These are phyloP conservation scores for Colletotrichum sp. DNA, from an alignment of 2,329 filamentous ascomycete genomes.

Conservation along the genomic window DNA sequence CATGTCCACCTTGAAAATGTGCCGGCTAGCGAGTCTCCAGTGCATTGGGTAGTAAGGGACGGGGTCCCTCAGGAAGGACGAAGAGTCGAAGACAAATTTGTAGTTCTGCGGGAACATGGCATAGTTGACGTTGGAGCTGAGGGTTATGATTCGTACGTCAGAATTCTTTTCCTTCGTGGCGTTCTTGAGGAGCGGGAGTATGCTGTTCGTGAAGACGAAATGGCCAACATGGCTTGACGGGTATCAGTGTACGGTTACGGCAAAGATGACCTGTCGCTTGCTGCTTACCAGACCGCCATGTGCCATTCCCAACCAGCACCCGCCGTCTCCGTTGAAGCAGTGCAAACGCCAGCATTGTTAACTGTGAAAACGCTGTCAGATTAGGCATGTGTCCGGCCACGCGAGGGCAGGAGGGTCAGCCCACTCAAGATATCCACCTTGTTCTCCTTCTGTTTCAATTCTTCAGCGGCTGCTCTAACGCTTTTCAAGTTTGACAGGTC, in stretches of 20 bases:
- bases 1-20: slow-evolving; percentile 26
- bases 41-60: slow-evolving; percentile 18
- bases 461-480: slow-evolving; percentile 23
- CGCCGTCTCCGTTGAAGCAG: background rate
- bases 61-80: slow-evolving; percentile 5
- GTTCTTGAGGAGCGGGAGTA: slow-evolving; percentile 30
- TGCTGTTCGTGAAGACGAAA: slow-evolving; percentile 29
- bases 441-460: slow-evolving; percentile 24
- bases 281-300: slow-evolving; percentile 27
- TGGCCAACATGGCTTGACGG: slow-evolving; percentile 28
- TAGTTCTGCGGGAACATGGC: slow-evolving; percentile 24
- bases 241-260: background rate
- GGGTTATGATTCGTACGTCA: slow-evolving; percentile 29
- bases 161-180: slow-evolving; percentile 17
- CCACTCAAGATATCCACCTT: slow-evolving; percentile 31
- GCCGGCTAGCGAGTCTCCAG: slow-evolving; percentile 1
- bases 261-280: background rate
- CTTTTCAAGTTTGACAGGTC: slow-evolving; percentile 27
- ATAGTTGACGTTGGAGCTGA: slow-evolving; percentile 23
- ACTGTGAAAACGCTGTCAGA: slow-evolving; percentile 13
- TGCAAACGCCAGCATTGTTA: slow-evolving; percentile 27
- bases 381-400: background rate
- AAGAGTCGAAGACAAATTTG: slow-evolving; percentile 24
- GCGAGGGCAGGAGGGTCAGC: background rate
- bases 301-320: slow-evolving; percentile 26